phyloP scores from a whole-genome alignment of 2,329 filamentous ascomycete genomes.

The Penicillium decumbens region DNA sequence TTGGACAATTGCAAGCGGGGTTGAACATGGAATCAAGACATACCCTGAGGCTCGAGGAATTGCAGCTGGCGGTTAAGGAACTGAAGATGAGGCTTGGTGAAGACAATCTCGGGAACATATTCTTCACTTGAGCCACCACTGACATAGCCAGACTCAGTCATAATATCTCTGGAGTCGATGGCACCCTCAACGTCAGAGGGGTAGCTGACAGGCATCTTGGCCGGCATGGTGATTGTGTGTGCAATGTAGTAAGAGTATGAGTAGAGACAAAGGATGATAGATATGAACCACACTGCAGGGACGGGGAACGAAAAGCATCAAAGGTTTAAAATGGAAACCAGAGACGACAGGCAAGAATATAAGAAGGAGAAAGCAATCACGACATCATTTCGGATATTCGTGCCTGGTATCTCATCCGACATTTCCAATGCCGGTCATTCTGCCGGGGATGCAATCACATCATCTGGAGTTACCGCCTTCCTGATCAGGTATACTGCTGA shows the following conservation, averaged over 20 bases:
- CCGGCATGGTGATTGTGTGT: conserved; percentile 31
- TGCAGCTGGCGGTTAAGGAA: conserved; percentile 89
- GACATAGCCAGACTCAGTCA: conserved; percentile 81
- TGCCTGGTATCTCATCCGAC: conserved; percentile 22
- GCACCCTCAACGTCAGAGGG: conserved; percentile 32
- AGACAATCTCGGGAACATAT: conserved; percentile 69
- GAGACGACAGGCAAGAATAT: conserved; percentile 26
- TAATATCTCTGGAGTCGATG: conserved; percentile 45
- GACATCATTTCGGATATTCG: conserved; percentile 28
- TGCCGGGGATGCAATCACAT: conserved; percentile 28
- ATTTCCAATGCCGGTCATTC: conserved; percentile 24
- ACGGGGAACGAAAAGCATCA: not conserved
- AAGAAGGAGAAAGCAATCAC: conserved; percentile 30
- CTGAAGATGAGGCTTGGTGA: conserved; percentile 81
- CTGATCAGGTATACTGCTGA: conserved; percentile 19
- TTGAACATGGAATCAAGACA: conserved; percentile 18
- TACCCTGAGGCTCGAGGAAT: conserved; percentile 73
- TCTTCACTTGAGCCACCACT: conserved; percentile 60
- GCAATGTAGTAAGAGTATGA: conserved; percentile 4
- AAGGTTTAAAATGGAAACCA: conserved; percentile 11
- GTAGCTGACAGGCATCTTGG: conserved; percentile 36
- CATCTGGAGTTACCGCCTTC: conserved; percentile 30
- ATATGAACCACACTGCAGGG: conserved; percentile 5
- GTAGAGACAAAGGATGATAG: conserved; percentile 2
- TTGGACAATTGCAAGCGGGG: not conserved